Base-by-base conservation (phyloP, 208 protist genomes). In the Tritrichomonas foetus region DNA sequence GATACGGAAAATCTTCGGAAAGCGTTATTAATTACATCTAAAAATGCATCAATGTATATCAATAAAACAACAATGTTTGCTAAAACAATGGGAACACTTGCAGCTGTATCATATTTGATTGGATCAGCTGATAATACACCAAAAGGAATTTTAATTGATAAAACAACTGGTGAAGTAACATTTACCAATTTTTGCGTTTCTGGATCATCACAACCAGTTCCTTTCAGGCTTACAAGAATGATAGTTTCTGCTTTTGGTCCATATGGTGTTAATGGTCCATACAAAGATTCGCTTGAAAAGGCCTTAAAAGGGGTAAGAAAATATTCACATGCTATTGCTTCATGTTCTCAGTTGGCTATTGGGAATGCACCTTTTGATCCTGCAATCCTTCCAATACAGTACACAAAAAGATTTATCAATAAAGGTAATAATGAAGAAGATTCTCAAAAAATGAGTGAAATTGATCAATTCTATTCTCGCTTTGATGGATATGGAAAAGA, bases 221-320 rank as follows among this genome's bases (percentile, higher is more conserved):
- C 78, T 39, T 89, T 89, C n/a, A 89, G 78, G 57, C 47, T 89
- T 11, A 89, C 78, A 20, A 44, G 16, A 61, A 89, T 89, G 78
- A 53, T 89, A 3, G 36, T 57, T 25, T 36, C 13, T 57, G 47
- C 78, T 22, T 49, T 89, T 20, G 78, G 78, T 44, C 33, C 47
- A 20, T 57, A 47, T 27, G 78, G 78, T 16, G 78, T 89, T n/a
- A 89, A 57, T 16, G 78, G 78, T 39, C 78, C 78, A 1, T 89
- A 57, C 47, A 89, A 27, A 39, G 0, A 33, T 16, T 27, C 78
- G 0, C 20, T 89, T 1, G 2, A 57, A 0, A 89, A 53, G 9
- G 44, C 44, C 30, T 61, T 89, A 30, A 27, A 30, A 53, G 41
- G 16, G 0, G 39, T 89, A 20, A 89, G 78, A 89, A 44, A 89